These are phyloP conservation scores for Leucogyrophana mollusca DNA, from an alignment of 768 basidiomycete species.

Conservation along the genomic window DNA sequence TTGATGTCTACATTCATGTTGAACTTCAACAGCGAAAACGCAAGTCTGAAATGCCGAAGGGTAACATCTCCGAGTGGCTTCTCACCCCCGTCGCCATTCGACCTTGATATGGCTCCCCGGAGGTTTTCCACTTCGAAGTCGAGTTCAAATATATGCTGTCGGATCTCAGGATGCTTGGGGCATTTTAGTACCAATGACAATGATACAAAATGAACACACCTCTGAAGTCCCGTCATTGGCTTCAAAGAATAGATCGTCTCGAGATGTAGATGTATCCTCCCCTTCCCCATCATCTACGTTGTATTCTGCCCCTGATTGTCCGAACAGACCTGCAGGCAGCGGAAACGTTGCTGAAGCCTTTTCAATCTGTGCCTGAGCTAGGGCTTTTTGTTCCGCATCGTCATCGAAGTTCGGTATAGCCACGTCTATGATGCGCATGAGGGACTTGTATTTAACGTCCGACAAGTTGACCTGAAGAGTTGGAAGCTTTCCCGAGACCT, in stretches of 20 bases:
- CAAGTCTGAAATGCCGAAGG: slow-evolving; percentile 75
- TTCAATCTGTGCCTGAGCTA: slow-evolving; percentile 17
- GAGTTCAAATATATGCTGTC: slow-evolving; percentile 74
- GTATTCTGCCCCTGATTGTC: slow-evolving; percentile 59
- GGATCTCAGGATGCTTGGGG: slow-evolving; percentile 33
- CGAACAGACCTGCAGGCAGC: slow-evolving; percentile 56
- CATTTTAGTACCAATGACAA: slow-evolving; percentile 1
- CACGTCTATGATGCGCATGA: slow-evolving; percentile 92
- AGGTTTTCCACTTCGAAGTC: slow-evolving; percentile 85
- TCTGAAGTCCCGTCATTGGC: slow-evolving; percentile 60
- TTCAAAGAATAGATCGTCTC: slow-evolving; percentile 68
- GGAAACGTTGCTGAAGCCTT: slow-evolving; percentile 41
- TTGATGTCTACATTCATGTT: slow-evolving; percentile 86
- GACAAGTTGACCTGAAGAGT: slow-evolving; percentile 87
- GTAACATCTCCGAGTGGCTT: slow-evolving; percentile 74
- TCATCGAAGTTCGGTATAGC: slow-evolving; percentile 81
- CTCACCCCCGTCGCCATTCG: slow-evolving; percentile 59
- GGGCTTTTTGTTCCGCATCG: slow-evolving; percentile 26
- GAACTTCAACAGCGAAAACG: slow-evolving; percentile 73
- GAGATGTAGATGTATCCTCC: slow-evolving; percentile 36
- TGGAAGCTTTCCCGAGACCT: slow-evolving; percentile 86
- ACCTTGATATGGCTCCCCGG: slow-evolving; percentile 75
- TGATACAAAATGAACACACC: slow-evolving; percentile 35
- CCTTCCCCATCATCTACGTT: slow-evolving; percentile 57
- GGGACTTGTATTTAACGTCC: slow-evolving; percentile 84